A percentile compares a stretch with the other conserved stretches of the same genome.
These are phyloP conservation scores for Alternaria hordeiaustralica DNA, from an alignment of 2,329 filamentous ascomycete genomes.

Conservation along the genomic window DNA sequence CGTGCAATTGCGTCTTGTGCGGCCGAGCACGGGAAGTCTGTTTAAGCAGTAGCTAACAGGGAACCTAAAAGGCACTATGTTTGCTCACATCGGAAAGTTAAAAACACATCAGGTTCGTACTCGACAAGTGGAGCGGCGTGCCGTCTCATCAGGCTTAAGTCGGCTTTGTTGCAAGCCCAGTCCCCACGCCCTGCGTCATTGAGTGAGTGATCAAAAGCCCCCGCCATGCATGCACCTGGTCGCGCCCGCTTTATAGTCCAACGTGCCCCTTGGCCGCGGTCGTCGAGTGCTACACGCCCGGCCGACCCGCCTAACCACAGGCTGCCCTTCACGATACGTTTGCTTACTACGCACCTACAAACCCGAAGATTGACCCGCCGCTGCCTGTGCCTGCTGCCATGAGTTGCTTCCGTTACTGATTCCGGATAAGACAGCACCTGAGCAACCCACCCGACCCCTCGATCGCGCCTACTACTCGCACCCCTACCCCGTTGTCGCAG, in stretches of 20 bases:
- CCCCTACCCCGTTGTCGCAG: conserved; percentile 5
- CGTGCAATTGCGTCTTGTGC: not conserved
- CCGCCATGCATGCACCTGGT: conserved; percentile 26
- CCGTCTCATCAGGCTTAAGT: conserved; percentile 5
- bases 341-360: not conserved
- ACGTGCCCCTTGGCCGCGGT: conserved; percentile 26
- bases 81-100: not conserved
- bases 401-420: conserved; percentile 11
- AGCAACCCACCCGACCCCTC: conserved; percentile 4
- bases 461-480: conserved; percentile 12
- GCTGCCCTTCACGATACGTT: conserved; percentile 13
- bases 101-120: not conserved
- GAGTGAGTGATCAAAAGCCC: conserved; percentile 24
- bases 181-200: conserved; percentile 38
- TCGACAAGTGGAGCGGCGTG: not conserved
- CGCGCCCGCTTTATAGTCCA: conserved; percentile 11
- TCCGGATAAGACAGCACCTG: conserved; percentile 5
- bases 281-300: conserved; percentile 27
- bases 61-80: not conserved
- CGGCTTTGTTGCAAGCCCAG: conserved; percentile 19
- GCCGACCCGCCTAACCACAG: conserved; percentile 26
- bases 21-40: not conserved
- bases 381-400: conserved; percentile 20
- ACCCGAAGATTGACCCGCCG: conserved; percentile 16
- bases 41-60: not conserved